Conservation (phyloP, 2,329 filamentous ascomycete genomes). For the Byssoonygena ceratinophila region DNA sequence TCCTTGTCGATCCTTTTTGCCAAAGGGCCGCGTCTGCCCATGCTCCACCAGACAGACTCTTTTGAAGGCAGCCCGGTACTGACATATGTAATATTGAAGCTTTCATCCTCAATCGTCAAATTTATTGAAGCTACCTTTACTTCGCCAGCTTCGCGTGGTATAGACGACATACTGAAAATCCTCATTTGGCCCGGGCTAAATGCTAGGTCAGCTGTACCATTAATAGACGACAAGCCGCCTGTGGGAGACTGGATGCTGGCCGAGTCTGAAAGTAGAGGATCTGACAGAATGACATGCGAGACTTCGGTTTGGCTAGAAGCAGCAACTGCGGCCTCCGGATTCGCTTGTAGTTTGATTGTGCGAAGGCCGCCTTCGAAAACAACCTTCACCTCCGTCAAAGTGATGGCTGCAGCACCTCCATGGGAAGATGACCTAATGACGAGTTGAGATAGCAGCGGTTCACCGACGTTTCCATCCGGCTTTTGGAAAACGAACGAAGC, state of each 20-base stretch:
- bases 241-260: constrained; percentile 26
- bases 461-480: constrained; percentile 49
- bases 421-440: constrained; percentile 42
- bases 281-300: constrained; percentile 24
- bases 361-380: constrained; percentile 44
- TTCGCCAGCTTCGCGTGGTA: constrained; percentile 72
- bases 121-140: constrained; percentile 55
- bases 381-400: constrained; percentile 40
- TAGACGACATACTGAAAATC: constrained; percentile 60
- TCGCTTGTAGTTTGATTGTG: constrained; percentile 33
- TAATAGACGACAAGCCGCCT: constrained; percentile 34
- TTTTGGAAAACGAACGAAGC: constrained; percentile 46
- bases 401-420: constrained; percentile 37
- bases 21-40: constrained; percentile 27
- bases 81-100: constrained; percentile 58
- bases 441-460: constrained; percentile 48
- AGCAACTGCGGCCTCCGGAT: constrained; percentile 22
- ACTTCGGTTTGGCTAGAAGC: constrained; percentile 22
- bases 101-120: constrained; percentile 52
- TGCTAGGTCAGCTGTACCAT: constrained; percentile 53
- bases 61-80: constrained; percentile 37
- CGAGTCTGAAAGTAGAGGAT: constrained; percentile 18
- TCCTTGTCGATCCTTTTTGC: constrained; percentile 36
- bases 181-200: constrained; percentile 57
- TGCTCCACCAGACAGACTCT: constrained; percentile 36